Evolutionary conservation across 2,329 filamentous ascomycete genomes (phyloP), one percentile per base, ranked within the genome.

Genomic region (Helotiales sp.): DNA sequence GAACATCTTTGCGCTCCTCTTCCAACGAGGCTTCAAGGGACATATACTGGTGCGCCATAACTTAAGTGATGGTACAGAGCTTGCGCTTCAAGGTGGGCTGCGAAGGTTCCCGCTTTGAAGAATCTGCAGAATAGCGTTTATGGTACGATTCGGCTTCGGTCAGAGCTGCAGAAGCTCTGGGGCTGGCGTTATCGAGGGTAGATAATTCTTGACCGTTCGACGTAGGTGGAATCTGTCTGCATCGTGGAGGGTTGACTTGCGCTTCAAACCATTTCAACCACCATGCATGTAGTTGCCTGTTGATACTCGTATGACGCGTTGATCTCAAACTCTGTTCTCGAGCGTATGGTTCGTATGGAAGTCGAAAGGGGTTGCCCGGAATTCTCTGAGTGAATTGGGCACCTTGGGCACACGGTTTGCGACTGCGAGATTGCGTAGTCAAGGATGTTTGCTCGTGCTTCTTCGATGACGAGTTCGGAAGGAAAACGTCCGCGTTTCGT

Each of bases 21-120:
- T 92, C 89, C 62, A 92, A 79, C 64, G 87, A 84, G 49, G 87
- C 83, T 75, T 91, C 89, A 69, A 93, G 83, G 69, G 88, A 91
- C 87, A 91, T 91, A 19, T 77, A 76, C 51, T 75, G 54, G 50
- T 63, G 57, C 34, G 64, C 58, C 68, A 70, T 71, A 9, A 15
- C 58, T 59, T 54, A 54, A 54, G 33, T 48, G 30, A 27, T 51
- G 52, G 47, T 51, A 46, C 38, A 46, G 27, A 40, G 33, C 52
- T 59, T 57, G 48, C 38, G 54, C 58, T 54, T 27, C 42, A 57
- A 58, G 62, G 22, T 29, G 27, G 31, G 31, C 54, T 25, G 31
- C 27, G 34, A 31, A 30, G 19, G 31, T 17, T 48, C 4, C 19
- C 2, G 24, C 4, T 48, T 31, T 6, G n/a, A 29, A n/a, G 24